phyloP scores from a whole-genome alignment of 495 filamentous ascomycete species.

The Penicilliopsis zonata region DNA sequence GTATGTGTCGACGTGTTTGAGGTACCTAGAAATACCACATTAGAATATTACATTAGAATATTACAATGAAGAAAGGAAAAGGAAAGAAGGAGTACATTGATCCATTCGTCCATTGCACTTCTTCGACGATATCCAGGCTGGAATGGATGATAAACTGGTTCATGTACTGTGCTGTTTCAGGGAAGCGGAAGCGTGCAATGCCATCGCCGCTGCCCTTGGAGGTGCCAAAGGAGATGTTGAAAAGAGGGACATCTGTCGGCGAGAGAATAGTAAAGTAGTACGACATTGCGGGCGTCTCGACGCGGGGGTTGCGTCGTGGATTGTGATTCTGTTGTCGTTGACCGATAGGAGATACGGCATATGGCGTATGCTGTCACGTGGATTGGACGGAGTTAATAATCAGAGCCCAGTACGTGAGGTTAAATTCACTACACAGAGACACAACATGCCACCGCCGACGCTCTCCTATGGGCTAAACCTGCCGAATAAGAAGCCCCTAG shows the following conservation, averaged over 20 bases:
- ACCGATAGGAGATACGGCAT: no score
- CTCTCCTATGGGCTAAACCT: constrained; percentile 49
- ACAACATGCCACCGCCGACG: constrained; percentile 25
- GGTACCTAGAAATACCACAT: constrained; percentile 49
- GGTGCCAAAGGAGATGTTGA: constrained; percentile 92
- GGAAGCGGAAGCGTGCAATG: constrained; percentile 63
- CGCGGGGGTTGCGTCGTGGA: no score
- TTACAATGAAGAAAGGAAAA: constrained; percentile 7
- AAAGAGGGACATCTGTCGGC: constrained; percentile 86
- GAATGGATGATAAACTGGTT: constrained; percentile 96
- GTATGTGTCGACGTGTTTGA: constrained; percentile 90
- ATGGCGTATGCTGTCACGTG: no score
- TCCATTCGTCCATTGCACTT: constrained; percentile 78
- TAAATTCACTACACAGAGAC: neutral
- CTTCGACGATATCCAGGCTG: constrained; percentile 85
- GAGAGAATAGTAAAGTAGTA: constrained; percentile 96
- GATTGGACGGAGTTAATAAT: no score
- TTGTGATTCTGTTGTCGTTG: no score
- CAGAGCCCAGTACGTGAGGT: neutral
- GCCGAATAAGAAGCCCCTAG: constrained; percentile 25
- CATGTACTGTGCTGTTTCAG: constrained; percentile 74
- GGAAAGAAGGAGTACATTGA: constrained; percentile 46
- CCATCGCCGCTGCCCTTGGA: constrained; percentile 91
- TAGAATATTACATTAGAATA: neutral
- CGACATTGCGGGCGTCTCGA: no score